A percentile compares a stretch with the other conserved stretches of the same genome.
phyloP scores from a whole-genome alignment of 371 early-diverging fungal genomes.

The Synchytrium microbalum region DNA sequence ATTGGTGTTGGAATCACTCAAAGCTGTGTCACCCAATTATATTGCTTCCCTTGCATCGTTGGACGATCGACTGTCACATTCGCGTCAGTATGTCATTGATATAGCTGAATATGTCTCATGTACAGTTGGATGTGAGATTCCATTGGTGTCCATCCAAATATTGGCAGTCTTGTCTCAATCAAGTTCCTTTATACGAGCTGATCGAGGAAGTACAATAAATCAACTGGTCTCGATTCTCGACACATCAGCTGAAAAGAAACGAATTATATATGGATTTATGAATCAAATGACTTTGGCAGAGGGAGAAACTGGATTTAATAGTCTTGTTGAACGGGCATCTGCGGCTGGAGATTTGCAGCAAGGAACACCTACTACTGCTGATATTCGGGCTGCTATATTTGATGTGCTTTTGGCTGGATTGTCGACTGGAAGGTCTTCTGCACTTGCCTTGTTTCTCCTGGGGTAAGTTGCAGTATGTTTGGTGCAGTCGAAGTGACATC shows the following conservation, averaged over 20 bases:
- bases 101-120: constrained; percentile 59
- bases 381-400: constrained; percentile 14
- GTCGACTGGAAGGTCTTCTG: constrained; percentile 27
- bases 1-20: constrained; percentile 56
- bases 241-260: constrained; percentile 48
- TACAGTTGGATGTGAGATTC: constrained; percentile 51
- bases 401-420: constrained; percentile 7
- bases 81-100: constrained; percentile 40
- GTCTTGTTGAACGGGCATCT: constrained; percentile 3
- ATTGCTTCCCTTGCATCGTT: constrained; percentile 14
- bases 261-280: constrained; percentile 69
- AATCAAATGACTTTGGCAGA: constrained; percentile 46
- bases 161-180: constrained; percentile 62
- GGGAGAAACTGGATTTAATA: not conserved
- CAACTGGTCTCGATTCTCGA: constrained; percentile 63
- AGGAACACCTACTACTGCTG: constrained; percentile 12
- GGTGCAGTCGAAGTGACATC: constrained; percentile 40
- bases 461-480: constrained; percentile 59
- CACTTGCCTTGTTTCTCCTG: constrained; percentile 63
- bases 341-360: constrained; percentile 9
- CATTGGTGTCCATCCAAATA: constrained; percentile 64
- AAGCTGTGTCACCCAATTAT: constrained; percentile 34
- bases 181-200: constrained; percentile 25
- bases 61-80: constrained; percentile 2
- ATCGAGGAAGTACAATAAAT: constrained; percentile 33